Evolutionary conservation across 805 yeast genomes (phyloP), one percentile per base, ranked within the genome.

Genomic region (Pichia rugopelliculosa): DNA sequence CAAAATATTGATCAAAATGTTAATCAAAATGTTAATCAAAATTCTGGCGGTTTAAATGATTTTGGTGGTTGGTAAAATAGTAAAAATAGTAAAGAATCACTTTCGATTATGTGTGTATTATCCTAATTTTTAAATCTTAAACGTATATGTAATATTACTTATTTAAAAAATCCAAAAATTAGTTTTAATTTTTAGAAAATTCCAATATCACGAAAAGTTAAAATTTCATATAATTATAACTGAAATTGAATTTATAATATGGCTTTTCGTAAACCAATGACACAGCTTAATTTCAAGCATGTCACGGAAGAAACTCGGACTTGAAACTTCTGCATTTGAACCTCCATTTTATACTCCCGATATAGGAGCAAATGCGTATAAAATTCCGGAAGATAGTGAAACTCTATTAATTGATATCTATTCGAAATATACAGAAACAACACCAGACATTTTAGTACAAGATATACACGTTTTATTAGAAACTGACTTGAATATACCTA

Each of bases 391-490:
- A 18, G 67, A 66, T 6, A 60, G 73, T 6, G 80, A 75, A 53
- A 75, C 73, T 52, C 67, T 62, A 25, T 59, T 76, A 6, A 58
- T 76, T 8, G 75, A 69, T 21, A 63, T 67, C 0, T 75, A 68
- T 55, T 68, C 76, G 0, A 59, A 59, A 12, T 69, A 62, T 48
- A 34, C 73, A 68, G 6, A 42, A 51, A 27, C 50, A 41, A n/a
- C 41, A 48, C 62, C 62, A 13, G 82, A 76, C 49, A 65, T 76
- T 60, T 56, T 59, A 9, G 30, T 53, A 0, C 42, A 48, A 3
- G 65, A 72, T 15, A 49, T 76, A 3, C 45, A 30, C 3, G 15
- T 15, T 7, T 40, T 50, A 15, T 21, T 52, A 8, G 13, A 13
- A n/a, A 26, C 26, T 2, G 40, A 45, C 13, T 30, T 52, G 13